Conservation (phyloP, 768 basidiomycete species). For the Suillus ampliporus region DNA sequence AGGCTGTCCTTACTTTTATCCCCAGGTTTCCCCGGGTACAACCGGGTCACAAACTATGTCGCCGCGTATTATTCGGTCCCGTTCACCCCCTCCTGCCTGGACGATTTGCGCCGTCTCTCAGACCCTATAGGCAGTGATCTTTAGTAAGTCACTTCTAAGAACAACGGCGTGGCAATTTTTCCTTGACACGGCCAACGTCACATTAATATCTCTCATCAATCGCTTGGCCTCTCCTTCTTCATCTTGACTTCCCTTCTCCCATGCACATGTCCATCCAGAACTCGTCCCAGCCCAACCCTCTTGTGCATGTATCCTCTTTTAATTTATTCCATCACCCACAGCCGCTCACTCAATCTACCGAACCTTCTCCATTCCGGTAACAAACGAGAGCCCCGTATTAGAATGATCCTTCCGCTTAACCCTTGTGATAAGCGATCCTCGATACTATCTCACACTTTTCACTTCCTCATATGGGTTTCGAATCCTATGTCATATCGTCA, state of each 20-base stretch:
- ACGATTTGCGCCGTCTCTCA: no score
- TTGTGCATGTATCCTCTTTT: no score
- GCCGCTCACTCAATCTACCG: no score
- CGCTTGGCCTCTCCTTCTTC: neutral
- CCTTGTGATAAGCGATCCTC: slow-evolving; percentile 4
- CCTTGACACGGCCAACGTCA: neutral
- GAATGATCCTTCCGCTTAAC: neutral
- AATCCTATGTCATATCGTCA: slow-evolving; percentile 3
- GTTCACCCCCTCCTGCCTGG: neutral
- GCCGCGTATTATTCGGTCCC: slow-evolving; percentile 1
- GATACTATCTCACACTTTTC: slow-evolving; percentile 3
- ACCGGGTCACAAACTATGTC: neutral
- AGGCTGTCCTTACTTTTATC: no score
- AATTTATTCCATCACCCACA: neutral
- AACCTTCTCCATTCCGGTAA: neutral
- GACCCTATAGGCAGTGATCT: no score
- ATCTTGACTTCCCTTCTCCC: no score
- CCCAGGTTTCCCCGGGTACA: no score
- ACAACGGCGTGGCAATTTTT: slow-evolving; percentile 8
- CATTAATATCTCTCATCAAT: slow-evolving; percentile 5
- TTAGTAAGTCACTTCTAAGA: slow-evolving; percentile 6
- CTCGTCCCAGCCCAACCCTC: neutral
- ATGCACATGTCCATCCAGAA: no score
- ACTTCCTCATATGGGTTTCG: neutral
- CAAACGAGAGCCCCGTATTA: neutral